Evolutionary conservation across 2,329 filamentous ascomycete species (phyloP).

Genomic region (Paramyrothecium sp.): DNA sequence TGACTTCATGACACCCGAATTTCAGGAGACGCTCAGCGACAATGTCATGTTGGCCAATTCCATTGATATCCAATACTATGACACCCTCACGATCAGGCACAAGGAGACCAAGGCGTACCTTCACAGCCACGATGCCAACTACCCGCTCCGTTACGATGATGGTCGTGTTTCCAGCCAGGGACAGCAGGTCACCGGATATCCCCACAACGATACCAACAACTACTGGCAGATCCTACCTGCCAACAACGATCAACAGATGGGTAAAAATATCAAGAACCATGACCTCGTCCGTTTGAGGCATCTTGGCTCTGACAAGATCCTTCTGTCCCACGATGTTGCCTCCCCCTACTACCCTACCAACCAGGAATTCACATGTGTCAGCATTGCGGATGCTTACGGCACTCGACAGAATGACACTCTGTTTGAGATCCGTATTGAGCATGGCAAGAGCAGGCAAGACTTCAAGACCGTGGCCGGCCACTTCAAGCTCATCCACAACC

Average conservation of each 20-base stretch:
- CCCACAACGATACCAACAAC: constrained; percentile 98
- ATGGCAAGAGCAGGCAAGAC: constrained; percentile 75
- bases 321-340: constrained; percentile 94
- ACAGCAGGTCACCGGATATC: constrained; percentile 97
- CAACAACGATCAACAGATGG: constrained; percentile 55
- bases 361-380: constrained; percentile 92
- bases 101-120: constrained; percentile 97
- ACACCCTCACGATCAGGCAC: constrained; percentile 83
- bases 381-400: constrained; percentile 68
- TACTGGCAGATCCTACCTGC: constrained; percentile 89
- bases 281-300: constrained; percentile 87
- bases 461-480: constrained; percentile 90
- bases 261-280: constrained; percentile 73
- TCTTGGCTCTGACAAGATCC: constrained; percentile 77
- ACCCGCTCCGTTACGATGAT: constrained; percentile 95
- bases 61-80: constrained; percentile 84
- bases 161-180: constrained; percentile 96
- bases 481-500: constrained; percentile 94
- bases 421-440: constrained; percentile 89
- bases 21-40: constrained; percentile 95
- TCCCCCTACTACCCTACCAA: constrained; percentile 96
- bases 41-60: constrained; percentile 90
- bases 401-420: constrained; percentile 82
- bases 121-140: constrained; percentile 86
- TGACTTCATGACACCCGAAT: constrained; percentile 98